These are phyloP conservation scores for Ophiocordyceps camponoti-saundersi DNA, from an alignment of 2,329 filamentous ascomycete species.

Conservation along the genomic window DNA sequence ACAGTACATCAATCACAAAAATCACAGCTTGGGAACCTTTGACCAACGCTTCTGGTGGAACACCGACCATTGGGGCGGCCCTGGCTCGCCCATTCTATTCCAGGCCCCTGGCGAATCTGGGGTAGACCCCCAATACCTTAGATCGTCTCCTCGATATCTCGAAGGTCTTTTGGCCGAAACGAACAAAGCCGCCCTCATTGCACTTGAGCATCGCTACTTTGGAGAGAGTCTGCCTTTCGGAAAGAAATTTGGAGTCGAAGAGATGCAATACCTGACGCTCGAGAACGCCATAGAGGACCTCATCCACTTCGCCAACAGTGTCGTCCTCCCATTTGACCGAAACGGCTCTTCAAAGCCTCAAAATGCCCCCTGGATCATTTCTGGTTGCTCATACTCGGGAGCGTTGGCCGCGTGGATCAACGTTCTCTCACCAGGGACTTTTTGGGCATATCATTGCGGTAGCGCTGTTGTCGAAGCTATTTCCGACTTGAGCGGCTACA, in stretches of 20 bases:
- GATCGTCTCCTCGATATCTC: conserved; percentile 55
- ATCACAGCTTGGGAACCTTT: conserved; percentile 43
- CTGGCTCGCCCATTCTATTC: conserved; percentile 63
- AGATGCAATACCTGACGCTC: conserved; percentile 59
- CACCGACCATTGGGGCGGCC: conserved; percentile 51
- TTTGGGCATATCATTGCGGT: conserved; percentile 59
- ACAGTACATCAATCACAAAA: conserved; percentile 40
- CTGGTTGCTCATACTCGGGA: conserved; percentile 67
- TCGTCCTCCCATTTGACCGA: conserved; percentile 51
- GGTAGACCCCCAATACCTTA: conserved; percentile 39
- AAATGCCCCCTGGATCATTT: conserved; percentile 53
- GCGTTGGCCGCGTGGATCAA: conserved; percentile 59
- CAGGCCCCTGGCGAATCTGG: conserved; percentile 48
- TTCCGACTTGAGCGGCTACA: conserved; percentile 50
- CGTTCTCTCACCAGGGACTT: conserved; percentile 55
- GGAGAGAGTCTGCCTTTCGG: conserved; percentile 51
- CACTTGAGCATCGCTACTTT: conserved; percentile 75
- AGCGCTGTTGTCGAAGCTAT: conserved; percentile 63
- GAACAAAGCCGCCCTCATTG: conserved; percentile 53
- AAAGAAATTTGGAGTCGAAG: conserved; percentile 43
- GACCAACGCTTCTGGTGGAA: conserved; percentile 68
- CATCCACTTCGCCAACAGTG: conserved; percentile 56
- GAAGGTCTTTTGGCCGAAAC: conserved; percentile 47
- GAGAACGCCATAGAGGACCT: conserved; percentile 63
- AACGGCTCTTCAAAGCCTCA: conserved; percentile 27